These are phyloP conservation scores for Naganishia friedmannii DNA, from an alignment of 768 basidiomycete genomes.

Conservation along the genomic window DNA sequence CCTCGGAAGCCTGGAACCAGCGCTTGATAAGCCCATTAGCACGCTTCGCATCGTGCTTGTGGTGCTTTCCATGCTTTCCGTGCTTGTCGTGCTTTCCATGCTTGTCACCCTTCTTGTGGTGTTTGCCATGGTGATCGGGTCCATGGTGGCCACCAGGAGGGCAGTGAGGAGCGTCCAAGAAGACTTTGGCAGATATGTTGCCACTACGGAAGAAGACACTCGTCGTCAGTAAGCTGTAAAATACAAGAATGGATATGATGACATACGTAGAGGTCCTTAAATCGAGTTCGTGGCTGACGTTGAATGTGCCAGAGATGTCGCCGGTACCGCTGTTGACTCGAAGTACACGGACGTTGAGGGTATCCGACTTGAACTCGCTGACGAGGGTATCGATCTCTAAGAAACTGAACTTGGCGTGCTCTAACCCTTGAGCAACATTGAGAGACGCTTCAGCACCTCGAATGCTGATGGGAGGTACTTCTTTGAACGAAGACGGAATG, in stretches of 20 bases:
- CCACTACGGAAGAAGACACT: background rate
- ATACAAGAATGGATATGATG: too few species aligned
- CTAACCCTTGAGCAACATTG: background rate
- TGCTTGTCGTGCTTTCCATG: constrained; percentile 15
- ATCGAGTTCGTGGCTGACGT: constrained; percentile 20
- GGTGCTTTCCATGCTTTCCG: constrained; percentile 16
- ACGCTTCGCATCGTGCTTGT: background rate
- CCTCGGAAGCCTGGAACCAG: background rate
- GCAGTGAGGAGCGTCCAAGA: background rate
- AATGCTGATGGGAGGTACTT: constrained; percentile 6
- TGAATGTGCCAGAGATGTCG: constrained; percentile 25
- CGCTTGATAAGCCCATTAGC: background rate
- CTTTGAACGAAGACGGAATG: background rate
- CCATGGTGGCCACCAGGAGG: constrained; percentile 1
- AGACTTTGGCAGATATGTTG: constrained; percentile 9
- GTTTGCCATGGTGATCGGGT: constrained; percentile 8
- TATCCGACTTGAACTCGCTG: constrained; percentile 3
- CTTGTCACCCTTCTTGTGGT: constrained; percentile 3
- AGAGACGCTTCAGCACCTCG: constrained; percentile 13
- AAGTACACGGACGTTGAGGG: background rate
- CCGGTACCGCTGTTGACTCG: constrained; percentile 20
- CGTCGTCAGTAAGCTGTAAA: background rate
- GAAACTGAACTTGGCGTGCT: background rate
- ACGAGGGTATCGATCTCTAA: constrained; percentile 1
- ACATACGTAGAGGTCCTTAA: constrained; percentile 26